Percentiles rank a stretch among this genome's conserved stretches.
phyloP scores from a whole-genome alignment of 345 rosid genomes.

The Eucalyptus cloeziana region DNA sequence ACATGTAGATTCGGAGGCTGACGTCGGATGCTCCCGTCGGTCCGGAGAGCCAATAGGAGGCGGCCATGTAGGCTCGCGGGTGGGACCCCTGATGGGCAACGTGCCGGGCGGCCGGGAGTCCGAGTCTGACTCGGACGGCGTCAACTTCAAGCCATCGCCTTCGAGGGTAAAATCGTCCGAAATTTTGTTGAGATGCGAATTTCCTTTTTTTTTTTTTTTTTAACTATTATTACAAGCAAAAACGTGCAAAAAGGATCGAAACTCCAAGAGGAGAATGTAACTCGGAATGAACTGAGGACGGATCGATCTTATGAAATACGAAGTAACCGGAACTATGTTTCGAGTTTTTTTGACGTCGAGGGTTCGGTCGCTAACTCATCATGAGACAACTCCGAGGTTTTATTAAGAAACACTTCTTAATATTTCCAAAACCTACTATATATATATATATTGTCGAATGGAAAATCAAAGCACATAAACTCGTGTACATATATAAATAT shows the following conservation, averaged over 20 bases:
- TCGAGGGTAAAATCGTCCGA: neutral
- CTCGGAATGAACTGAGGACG: neutral
- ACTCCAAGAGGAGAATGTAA: neutral
- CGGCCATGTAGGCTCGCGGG: accelerated
- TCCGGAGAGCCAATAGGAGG: neutral
- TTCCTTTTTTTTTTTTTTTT: neutral
- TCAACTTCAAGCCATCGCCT: neutral
- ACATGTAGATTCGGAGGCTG: neutral
- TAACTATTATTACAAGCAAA: too few relatives aligned
- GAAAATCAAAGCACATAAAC: too few relatives aligned
- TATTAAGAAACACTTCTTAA: too few relatives aligned
- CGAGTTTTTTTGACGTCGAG: accelerated
- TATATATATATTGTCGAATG: too few relatives aligned
- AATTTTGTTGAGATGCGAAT: neutral
- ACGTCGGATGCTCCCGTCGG: neutral
- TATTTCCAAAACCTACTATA: too few relatives aligned
- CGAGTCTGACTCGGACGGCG: neutral
- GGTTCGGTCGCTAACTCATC: accelerated
- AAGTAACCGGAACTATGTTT: too few relatives aligned
- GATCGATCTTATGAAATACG: neutral
- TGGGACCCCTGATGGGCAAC: neutral
- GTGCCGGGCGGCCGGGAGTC: neutral
- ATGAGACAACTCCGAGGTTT: too few relatives aligned
- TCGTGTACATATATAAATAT: too few relatives aligned
- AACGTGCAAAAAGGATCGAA: neutral